Conservation (phyloP, 176 grass and related monocot species). For the Oryza glumipatula region DNA sequence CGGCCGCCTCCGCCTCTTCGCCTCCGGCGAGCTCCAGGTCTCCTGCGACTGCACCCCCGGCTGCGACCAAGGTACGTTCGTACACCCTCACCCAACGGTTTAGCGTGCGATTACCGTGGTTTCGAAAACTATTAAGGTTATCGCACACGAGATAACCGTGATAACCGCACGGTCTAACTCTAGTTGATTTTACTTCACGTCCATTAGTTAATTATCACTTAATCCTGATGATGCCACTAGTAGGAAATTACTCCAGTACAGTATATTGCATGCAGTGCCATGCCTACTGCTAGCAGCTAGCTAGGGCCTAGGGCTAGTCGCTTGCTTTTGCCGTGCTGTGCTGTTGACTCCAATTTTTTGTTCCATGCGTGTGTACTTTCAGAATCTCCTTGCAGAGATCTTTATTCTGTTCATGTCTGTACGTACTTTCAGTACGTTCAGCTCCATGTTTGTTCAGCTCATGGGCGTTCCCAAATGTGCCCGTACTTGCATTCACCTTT, state of each 20-base stretch:
- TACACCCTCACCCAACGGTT: too few relatives aligned
- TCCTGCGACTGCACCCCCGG: constrained; percentile 65
- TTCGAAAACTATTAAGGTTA: too few relatives aligned
- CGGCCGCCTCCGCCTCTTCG: constrained; percentile 59
- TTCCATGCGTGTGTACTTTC: neutral
- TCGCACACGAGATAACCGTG: too few relatives aligned
- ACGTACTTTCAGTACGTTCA: neutral
- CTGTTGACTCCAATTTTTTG: neutral
- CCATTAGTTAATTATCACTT: neutral
- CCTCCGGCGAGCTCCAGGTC: constrained; percentile 66
- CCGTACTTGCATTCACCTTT: too few relatives aligned
- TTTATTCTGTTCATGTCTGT: neutral
- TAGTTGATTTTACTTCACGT: constrained; percentile 6
- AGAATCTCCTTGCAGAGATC: neutral
- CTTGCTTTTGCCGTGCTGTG: neutral
- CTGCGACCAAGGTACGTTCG: constrained; percentile 50
- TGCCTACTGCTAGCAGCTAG: constrained; percentile 1
- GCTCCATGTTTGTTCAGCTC: neutral
- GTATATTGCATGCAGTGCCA: neutral
- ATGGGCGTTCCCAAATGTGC: neutral
- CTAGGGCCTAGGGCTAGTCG: neutral
- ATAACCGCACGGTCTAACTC: neutral
- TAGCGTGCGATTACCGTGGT: too few relatives aligned
- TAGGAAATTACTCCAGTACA: too few relatives aligned
- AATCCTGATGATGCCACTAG: neutral